Percentiles rank a stretch among this genome's conserved stretches.
phyloP scores from a whole-genome alignment of 192 early-diverging fungal genomes.

The Phlyctochytrium bullatum region DNA sequence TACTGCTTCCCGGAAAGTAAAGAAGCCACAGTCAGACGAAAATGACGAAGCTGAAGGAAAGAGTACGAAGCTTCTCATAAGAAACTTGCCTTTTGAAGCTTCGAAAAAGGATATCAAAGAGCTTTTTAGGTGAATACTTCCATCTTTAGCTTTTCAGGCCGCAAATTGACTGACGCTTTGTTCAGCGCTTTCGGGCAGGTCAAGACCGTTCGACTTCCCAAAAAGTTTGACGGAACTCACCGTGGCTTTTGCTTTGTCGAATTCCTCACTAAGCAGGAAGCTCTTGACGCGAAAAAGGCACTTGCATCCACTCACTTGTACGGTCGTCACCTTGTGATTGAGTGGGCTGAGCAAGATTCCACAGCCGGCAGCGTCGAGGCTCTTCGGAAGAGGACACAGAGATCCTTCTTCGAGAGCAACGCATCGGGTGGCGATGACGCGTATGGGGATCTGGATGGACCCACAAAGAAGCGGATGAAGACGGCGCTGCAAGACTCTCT shows the following conservation, averaged over 20 bases:
- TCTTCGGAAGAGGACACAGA: slow-evolving; percentile 80
- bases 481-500: no score
- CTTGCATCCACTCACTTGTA: slow-evolving; percentile 93
- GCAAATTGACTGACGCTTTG: slow-evolving; percentile 6
- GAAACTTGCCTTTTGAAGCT: slow-evolving; percentile 96
- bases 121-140: slow-evolving; percentile 69
- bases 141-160: background rate
- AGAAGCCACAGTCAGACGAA: slow-evolving; percentile 8
- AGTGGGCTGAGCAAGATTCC: slow-evolving; percentile 84
- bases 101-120: slow-evolving; percentile 91
- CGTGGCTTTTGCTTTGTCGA: slow-evolving; percentile 99
- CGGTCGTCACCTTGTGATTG: slow-evolving; percentile 93
- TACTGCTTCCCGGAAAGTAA: slow-evolving; percentile 9
- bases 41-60: slow-evolving; percentile 59
- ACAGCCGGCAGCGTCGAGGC: slow-evolving; percentile 77
- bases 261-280: slow-evolving; percentile 94
- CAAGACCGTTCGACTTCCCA: slow-evolving; percentile 92
- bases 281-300: slow-evolving; percentile 81
- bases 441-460: no score
- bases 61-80: slow-evolving; percentile 84
- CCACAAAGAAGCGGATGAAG: no score
- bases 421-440: background rate
- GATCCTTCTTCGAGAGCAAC: slow-evolving; percentile 66
- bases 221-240: slow-evolving; percentile 88
- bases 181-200: slow-evolving; percentile 85